These are phyloP conservation scores for Apocynum venetum DNA, from an alignment of 257 asterid genomes.

Conservation along the genomic window DNA sequence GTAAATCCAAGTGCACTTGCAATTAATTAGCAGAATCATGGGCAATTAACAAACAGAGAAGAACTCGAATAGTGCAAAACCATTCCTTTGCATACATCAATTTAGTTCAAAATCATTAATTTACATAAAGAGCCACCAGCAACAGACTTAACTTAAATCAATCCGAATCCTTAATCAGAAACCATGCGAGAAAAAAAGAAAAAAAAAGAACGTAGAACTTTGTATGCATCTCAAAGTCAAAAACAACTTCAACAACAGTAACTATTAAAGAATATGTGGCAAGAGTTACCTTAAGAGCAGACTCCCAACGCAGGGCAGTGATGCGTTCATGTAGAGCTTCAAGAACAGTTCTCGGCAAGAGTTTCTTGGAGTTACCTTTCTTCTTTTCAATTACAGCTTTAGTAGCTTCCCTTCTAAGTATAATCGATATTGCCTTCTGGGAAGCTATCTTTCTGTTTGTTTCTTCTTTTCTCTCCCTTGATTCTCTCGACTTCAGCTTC, in stretches of 20 bases:
- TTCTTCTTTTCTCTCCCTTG: slow-evolving; percentile 61
- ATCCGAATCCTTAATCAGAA: neutral
- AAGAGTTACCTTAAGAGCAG: slow-evolving; percentile 70
- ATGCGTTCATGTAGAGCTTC: slow-evolving; percentile 94
- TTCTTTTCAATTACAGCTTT: slow-evolving; percentile 81
- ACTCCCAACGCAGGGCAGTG: slow-evolving; percentile 92
- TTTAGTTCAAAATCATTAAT: neutral
- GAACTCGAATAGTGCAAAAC: neutral
- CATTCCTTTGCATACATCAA: neutral
- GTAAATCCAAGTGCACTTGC: neutral
- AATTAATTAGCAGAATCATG: neutral
- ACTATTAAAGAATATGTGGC: neutral
- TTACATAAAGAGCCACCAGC: neutral
- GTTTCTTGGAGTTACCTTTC: slow-evolving; percentile 60
- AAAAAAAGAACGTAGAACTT: neutral
- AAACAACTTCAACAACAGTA: neutral
- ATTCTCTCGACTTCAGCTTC: slow-evolving; percentile 44
- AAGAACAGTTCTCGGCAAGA: slow-evolving; percentile 71
- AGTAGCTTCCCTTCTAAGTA: slow-evolving; percentile 81
- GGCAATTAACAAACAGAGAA: too few relatives aligned
- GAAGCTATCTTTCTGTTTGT: slow-evolving; percentile 79
- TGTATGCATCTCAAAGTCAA: neutral
- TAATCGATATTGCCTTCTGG: slow-evolving; percentile 74
- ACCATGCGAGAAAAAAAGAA: too few relatives aligned
- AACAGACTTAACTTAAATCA: neutral